Percentiles rank a stretch among this genome's conserved stretches.
phyloP scores from a whole-genome alignment of 2,329 filamentous ascomycete species.

The Aspergillus puulaauensis region DNA sequence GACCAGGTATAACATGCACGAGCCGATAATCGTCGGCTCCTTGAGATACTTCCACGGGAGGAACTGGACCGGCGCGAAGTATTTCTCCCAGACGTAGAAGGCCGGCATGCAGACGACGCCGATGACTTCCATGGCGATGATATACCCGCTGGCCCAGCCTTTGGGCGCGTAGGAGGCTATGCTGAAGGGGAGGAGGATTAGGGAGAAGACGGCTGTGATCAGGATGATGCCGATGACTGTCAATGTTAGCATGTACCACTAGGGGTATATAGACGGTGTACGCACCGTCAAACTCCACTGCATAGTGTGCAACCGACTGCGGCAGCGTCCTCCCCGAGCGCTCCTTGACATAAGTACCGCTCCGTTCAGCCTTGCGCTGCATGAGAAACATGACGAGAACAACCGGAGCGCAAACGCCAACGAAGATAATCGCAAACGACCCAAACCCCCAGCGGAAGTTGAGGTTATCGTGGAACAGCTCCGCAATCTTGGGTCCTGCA shows the following conservation, averaged over 20 bases:
- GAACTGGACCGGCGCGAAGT: constrained; percentile 22
- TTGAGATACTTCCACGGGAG: constrained; percentile 23
- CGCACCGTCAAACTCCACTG: too few species aligned
- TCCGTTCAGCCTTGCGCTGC: not conserved
- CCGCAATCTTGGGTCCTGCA: constrained; percentile 51
- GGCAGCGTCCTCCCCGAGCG: constrained; percentile 4
- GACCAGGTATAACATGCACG: constrained; percentile 3
- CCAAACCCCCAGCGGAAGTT: constrained; percentile 66
- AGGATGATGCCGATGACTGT: constrained; percentile 28
- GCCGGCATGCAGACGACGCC: constrained; percentile 16
- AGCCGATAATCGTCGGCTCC: constrained; percentile 22
- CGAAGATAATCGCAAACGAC: constrained; percentile 56
- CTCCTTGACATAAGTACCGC: not conserved
- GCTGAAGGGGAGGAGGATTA: constrained; percentile 31
- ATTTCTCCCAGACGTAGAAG: constrained; percentile 24
- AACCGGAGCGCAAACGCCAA: not conserved
- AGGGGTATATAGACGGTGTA: too few species aligned
- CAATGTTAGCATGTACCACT: too few species aligned
- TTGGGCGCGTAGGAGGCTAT: constrained; percentile 19
- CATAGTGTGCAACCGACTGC: constrained; percentile 1
- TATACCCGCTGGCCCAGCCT: constrained; percentile 13
- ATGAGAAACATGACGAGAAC: not conserved
- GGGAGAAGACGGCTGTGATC: constrained; percentile 27
- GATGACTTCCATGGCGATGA: constrained; percentile 22
- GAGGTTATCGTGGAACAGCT: constrained; percentile 50